Evolutionary conservation across 2,329 filamentous ascomycete species (phyloP).

Genomic region (Trichoderma sp.): DNA sequence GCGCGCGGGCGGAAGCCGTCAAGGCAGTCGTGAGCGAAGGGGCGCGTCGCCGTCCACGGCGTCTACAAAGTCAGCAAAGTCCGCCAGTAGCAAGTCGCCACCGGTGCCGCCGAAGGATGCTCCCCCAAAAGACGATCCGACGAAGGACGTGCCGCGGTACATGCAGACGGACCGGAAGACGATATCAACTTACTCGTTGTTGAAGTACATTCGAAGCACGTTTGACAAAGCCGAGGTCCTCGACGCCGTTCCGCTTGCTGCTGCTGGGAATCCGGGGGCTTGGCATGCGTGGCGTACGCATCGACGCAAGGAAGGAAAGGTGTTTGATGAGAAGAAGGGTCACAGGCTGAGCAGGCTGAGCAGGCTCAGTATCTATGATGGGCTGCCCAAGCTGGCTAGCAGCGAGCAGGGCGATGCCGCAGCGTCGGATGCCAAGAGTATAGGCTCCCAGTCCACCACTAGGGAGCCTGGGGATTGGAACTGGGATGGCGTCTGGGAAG

Average conservation of each 20-base stretch:
- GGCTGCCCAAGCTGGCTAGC: not conserved
- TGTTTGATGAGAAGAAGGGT: slow-evolving; percentile 23
- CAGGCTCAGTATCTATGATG: not conserved
- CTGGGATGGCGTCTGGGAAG: slow-evolving; percentile 97
- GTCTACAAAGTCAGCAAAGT: slow-evolving; percentile 28
- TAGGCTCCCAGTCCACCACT: slow-evolving; percentile 15
- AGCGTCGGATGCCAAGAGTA: slow-evolving; percentile 10
- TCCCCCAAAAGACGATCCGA: slow-evolving; percentile 28
- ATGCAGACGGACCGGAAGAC: slow-evolving; percentile 47
- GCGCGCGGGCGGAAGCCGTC: slow-evolving; percentile 44
- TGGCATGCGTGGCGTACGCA: slow-evolving; percentile 92
- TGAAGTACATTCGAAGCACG: slow-evolving; percentile 78
- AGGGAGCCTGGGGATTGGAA: slow-evolving; percentile 80
- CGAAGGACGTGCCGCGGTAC: slow-evolving; percentile 42
- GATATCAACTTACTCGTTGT: slow-evolving; percentile 65
- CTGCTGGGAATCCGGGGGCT: slow-evolving; percentile 85
- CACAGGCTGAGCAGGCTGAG: not conserved
- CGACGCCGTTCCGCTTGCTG: slow-evolving; percentile 76
- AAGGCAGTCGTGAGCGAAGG: slow-evolving; percentile 46
- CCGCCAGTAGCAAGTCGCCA: slow-evolving; percentile 39
- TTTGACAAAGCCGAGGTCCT: slow-evolving; percentile 79
- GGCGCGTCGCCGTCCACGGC: slow-evolving; percentile 34
- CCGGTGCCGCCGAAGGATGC: slow-evolving; percentile 35
- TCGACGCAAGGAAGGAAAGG: slow-evolving; percentile 46
- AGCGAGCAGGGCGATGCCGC: slow-evolving; percentile 28